Conservation (phyloP, 2,329 filamentous ascomycete genomes). For the Purpureocillium lavendulum region DNA sequence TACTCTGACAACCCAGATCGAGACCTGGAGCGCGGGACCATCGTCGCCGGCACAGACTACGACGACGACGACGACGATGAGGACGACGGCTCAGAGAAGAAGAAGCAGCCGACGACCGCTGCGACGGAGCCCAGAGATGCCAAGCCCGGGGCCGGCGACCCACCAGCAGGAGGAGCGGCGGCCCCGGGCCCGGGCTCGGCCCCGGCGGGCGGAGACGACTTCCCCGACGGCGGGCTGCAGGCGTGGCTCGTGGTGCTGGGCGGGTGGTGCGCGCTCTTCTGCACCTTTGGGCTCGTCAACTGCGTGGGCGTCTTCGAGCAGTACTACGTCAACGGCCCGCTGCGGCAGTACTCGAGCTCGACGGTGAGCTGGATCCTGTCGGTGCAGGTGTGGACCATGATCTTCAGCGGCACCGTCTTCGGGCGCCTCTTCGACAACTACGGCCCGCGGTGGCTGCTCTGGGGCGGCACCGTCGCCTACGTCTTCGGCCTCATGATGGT, state of each 20-base stretch:
- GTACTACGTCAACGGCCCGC: conserved; percentile 43
- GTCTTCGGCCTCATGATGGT: conserved; percentile 60
- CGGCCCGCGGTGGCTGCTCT: conserved; percentile 50
- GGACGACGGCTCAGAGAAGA: too few relatives aligned
- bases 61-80: neutral
- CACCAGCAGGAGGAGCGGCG: too few relatives aligned
- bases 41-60: too few relatives aligned
- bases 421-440: conserved; percentile 58
- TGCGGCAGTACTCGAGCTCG: conserved; percentile 39
- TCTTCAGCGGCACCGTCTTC: conserved; percentile 41
- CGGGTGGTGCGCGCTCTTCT: conserved; percentile 33
- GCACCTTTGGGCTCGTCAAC: conserved; percentile 36
- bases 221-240: conserved; percentile 48
- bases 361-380: conserved; percentile 53
- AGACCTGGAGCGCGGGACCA: too few relatives aligned
- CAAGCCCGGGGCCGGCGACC: neutral
- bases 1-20: too few relatives aligned
- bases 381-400: conserved; percentile 38
- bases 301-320: conserved; percentile 48
- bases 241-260: conserved; percentile 50
- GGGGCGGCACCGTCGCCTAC: conserved; percentile 45
- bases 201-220: conserved; percentile 26
- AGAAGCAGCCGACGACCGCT: neutral
- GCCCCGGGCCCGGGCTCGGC: too few relatives aligned
- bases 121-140: neutral